Evolutionary conservation across 139 green algal species (phyloP).

Genomic region (Chlamydomonas eustigma): DNA sequence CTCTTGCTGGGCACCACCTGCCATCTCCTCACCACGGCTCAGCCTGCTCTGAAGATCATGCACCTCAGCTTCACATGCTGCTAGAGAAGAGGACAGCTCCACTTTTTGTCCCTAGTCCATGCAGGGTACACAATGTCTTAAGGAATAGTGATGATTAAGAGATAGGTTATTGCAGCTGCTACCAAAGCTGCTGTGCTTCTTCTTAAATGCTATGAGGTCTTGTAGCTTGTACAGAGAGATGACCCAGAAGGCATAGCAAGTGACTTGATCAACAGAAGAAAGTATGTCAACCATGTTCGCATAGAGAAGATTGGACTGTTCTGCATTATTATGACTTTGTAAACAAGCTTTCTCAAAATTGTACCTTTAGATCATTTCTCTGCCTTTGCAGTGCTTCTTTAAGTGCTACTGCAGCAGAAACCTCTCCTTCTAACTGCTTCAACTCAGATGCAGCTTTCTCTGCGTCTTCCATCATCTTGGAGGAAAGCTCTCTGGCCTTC

Average conservation of each 20-base stretch:
- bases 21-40: neutral
- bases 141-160: too few relatives aligned
- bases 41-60: conserved; percentile 8
- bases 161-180: too few relatives aligned
- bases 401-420: neutral
- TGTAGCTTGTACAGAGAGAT: too few relatives aligned
- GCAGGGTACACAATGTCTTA: too few relatives aligned
- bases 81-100: neutral
- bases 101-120: neutral
- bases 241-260: too few relatives aligned
- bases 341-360: too few relatives aligned
- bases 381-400: neutral
- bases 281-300: too few relatives aligned
- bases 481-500: neutral
- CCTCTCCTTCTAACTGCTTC: neutral
- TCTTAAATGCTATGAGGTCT: too few relatives aligned
- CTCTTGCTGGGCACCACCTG: neutral
- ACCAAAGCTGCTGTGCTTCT: too few relatives aligned
- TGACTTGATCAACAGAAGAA: too few relatives aligned
- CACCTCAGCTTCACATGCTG: neutral
- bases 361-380: neutral
- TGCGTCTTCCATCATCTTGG: conserved; percentile 6
- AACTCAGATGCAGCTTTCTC: conserved; percentile 2
- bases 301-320: too few relatives aligned
- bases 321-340: too few relatives aligned